A percentile compares a stretch with the other conserved stretches of the same genome.
These are phyloP conservation scores for Ganoderma leucocontextum DNA, from an alignment of 1,284 basidiomycete genomes.

Conservation along the genomic window DNA sequence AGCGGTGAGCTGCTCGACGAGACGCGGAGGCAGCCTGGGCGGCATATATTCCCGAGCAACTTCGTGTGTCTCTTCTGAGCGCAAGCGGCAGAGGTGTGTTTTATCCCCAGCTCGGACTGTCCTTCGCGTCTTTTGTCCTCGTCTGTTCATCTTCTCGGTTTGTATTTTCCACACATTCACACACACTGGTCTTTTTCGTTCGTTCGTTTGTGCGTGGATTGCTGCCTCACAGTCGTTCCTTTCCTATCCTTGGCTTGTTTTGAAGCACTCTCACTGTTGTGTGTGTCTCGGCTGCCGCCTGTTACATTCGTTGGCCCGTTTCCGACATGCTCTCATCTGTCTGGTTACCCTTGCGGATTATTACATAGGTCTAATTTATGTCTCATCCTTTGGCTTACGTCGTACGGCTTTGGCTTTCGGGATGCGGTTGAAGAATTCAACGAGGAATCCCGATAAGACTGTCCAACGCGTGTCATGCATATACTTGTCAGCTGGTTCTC, in stretches of 20 bases:
- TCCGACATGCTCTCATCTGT: conserved; percentile 25
- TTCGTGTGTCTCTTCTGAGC: conserved; percentile 59
- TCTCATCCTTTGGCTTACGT: conserved; percentile 11
- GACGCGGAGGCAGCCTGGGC: conserved; percentile 76
- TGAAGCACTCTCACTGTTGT: conserved; percentile 5
- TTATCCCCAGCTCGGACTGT: background rate
- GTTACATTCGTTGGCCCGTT: conserved; percentile 5
- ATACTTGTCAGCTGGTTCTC: too few relatives aligned
- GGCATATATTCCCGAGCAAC: conserved; percentile 93
- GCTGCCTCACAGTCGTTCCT: background rate
- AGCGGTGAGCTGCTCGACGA: conserved; percentile 90
- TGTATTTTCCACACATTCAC: background rate
- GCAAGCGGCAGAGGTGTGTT: background rate
- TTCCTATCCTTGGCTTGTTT: background rate
- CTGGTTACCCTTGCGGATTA: conserved; percentile 24
- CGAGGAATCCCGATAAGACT: background rate
- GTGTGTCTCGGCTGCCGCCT: conserved; percentile 1
- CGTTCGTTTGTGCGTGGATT: background rate
- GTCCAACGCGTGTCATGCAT: background rate
- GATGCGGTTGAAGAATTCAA: background rate
- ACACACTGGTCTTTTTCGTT: background rate
- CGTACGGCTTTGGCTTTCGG: background rate
- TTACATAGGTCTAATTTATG: conserved; percentile 32
- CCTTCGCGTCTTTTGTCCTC: background rate
- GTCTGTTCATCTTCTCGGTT: background rate